These are phyloP conservation scores for Verticillium isaacii DNA, from an alignment of 2,329 filamentous ascomycete species.

Conservation along the genomic window DNA sequence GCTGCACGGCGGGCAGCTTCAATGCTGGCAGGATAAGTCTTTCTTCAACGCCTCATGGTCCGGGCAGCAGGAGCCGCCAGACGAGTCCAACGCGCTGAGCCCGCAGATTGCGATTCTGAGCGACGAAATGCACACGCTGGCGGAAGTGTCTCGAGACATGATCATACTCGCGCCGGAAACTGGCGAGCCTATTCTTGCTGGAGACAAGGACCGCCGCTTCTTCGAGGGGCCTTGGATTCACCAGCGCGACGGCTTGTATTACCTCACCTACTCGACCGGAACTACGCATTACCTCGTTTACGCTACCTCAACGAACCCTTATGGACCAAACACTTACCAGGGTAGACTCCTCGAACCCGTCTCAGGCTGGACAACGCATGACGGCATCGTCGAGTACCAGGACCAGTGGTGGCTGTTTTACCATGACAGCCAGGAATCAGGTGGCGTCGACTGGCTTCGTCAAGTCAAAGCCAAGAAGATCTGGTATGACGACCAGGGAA, in stretches of 20 bases:
- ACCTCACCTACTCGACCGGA: slow-evolving; percentile 76
- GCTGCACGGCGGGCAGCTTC: slow-evolving; percentile 75
- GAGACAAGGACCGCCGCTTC: slow-evolving; percentile 70
- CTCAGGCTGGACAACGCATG: slow-evolving; percentile 76
- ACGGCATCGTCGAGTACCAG: slow-evolving; percentile 70
- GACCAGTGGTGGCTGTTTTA: slow-evolving; percentile 72
- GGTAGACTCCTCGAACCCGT: slow-evolving; percentile 72
- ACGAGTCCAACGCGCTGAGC: slow-evolving; percentile 49
- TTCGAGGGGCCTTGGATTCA: slow-evolving; percentile 81
- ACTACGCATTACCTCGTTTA: slow-evolving; percentile 73
- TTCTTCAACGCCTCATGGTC: slow-evolving; percentile 50
- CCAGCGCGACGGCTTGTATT: slow-evolving; percentile 64
- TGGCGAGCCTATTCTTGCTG: slow-evolving; percentile 52
- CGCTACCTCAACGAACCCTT: slow-evolving; percentile 57
- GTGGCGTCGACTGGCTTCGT: slow-evolving; percentile 65
- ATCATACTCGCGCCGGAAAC: slow-evolving; percentile 59
- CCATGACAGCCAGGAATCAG: slow-evolving; percentile 66
- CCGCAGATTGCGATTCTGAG: slow-evolving; percentile 61
- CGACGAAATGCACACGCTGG: slow-evolving; percentile 62
- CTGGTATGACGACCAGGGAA: slow-evolving; percentile 62
- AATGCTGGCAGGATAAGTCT: slow-evolving; percentile 60
- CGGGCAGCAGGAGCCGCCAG: slow-evolving; percentile 55
- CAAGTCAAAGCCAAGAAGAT: slow-evolving; percentile 72
- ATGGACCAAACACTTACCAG: slow-evolving; percentile 68
- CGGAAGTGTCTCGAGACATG: slow-evolving; percentile 50